phyloP scores from a whole-genome alignment of 2,329 filamentous ascomycete species.

The Didymella keratinophila region DNA sequence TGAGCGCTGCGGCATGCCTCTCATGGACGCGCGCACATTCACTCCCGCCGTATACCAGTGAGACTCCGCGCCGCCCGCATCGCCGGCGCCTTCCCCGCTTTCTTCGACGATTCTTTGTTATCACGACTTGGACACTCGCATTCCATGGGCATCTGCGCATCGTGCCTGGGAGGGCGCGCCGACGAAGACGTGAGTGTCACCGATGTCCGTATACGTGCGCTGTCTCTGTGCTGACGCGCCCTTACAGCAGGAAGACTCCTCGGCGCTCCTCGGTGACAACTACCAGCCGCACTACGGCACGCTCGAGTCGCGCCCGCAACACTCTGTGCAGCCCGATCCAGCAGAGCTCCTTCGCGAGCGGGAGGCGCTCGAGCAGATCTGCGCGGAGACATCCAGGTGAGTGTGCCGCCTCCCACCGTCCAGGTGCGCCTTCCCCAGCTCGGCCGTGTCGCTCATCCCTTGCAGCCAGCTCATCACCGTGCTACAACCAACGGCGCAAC shows the following conservation, averaged over 20 bases:
- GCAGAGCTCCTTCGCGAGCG: constrained; percentile 59
- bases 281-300: constrained; percentile 56
- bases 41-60: constrained; percentile 12
- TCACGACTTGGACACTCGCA: constrained; percentile 20
- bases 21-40: constrained; percentile 17
- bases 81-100: constrained; percentile 9
- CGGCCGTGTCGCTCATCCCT: constrained; percentile 33
- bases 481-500: constrained; percentile 53
- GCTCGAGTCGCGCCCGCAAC: constrained; percentile 33
- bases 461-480: constrained; percentile 60
- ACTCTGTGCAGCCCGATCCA: constrained; percentile 55
- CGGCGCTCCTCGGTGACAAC: constrained; percentile 56
- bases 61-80: constrained; percentile 10
- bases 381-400: constrained; percentile 56
- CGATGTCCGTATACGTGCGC: constrained; percentile 12
- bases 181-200: constrained; percentile 53
- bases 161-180: constrained; percentile 57
- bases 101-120: constrained; percentile 8
- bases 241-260: constrained; percentile 55
- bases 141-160: constrained; percentile 59
- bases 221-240: constrained; percentile 34
- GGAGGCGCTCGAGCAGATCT: constrained; percentile 59
- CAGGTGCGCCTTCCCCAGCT: constrained; percentile 6
- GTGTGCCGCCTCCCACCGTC: constrained; percentile 35
- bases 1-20: constrained; percentile 26